Evolutionary conservation across 2,329 filamentous ascomycete species (phyloP).

Genomic region (Trichoderma lentiforme): DNA sequence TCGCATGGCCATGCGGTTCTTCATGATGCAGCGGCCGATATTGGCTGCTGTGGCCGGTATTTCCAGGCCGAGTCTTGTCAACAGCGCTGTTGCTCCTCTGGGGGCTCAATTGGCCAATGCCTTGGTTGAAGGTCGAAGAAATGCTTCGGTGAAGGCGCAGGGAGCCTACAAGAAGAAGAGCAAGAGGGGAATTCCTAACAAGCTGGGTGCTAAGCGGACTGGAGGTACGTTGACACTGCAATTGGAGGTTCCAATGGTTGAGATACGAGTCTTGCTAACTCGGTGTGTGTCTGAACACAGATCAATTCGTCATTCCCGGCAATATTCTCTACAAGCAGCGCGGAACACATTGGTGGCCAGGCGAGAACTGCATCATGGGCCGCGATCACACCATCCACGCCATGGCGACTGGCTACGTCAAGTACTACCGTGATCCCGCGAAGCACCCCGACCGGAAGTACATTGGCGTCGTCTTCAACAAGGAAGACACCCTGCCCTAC

Average conservation of each 20-base stretch:
- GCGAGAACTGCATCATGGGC: conserved; percentile 92
- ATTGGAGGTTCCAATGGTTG: not conserved
- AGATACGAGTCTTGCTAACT: not conserved
- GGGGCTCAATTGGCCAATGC: conserved; percentile 37
- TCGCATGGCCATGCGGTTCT: conserved; percentile 42
- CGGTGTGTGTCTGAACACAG: conserved; percentile 40
- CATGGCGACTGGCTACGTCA: conserved; percentile 81
- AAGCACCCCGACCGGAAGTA: conserved; percentile 84
- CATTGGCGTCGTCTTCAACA: conserved; percentile 89
- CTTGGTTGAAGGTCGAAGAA: conserved; percentile 48
- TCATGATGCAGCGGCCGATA: conserved; percentile 46
- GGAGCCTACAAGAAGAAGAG: conserved; percentile 64
- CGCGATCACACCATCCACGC: conserved; percentile 96
- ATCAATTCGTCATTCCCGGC: conserved; percentile 89
- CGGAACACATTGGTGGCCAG: conserved; percentile 89
- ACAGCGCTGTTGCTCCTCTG: conserved; percentile 21
- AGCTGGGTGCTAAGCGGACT: conserved; percentile 89
- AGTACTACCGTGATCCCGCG: conserved; percentile 88
- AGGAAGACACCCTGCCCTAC: conserved; percentile 74
- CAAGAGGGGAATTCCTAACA: conserved; percentile 66
- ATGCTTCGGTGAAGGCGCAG: conserved; percentile 61
- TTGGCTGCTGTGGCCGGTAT: conserved; percentile 35
- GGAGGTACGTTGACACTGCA: conserved; percentile 58
- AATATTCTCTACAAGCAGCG: conserved; percentile 99
- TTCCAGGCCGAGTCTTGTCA: conserved; percentile 26